Evolutionary conservation across 2,329 filamentous ascomycete species (phyloP).

Genomic region (Sporothrix globosa): DNA sequence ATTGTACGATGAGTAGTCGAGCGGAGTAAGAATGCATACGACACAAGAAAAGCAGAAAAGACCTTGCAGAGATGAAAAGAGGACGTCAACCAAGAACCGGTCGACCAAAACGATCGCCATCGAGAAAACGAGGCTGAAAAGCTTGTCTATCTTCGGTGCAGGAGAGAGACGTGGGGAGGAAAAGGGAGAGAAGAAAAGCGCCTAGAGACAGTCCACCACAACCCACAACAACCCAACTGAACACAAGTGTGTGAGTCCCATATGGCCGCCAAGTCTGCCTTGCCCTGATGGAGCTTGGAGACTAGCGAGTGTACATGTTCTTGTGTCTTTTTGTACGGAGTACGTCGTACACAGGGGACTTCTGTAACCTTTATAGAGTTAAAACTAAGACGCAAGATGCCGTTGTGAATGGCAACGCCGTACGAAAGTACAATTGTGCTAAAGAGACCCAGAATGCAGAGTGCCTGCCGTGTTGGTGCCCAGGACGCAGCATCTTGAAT

Average conservation of each 20-base stretch:
- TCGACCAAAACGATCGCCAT: not conserved
- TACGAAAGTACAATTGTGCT: not conserved
- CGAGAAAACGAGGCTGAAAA: not conserved
- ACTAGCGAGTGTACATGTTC: no score
- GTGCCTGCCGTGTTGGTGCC: not conserved
- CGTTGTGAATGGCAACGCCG: no score
- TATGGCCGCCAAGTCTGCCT: no score
- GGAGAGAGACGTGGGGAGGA: not conserved
- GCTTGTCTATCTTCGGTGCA: conserved; percentile 12
- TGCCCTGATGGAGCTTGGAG: no score
- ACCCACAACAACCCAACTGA: no score
- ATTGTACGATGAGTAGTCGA: no score
- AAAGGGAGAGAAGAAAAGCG: not conserved
- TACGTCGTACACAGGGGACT: no score
- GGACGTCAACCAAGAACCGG: not conserved
- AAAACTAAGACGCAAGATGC: not conserved
- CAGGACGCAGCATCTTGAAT: not conserved
- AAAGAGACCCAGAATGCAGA: not conserved
- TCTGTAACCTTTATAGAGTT: no score
- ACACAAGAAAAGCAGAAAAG: not conserved
- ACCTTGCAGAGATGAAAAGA: not conserved
- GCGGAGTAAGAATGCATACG: no score
- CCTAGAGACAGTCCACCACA: not conserved
- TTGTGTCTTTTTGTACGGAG: no score
- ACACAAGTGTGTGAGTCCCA: no score